Evolutionary conservation across 805 yeast species (phyloP).

Genomic region (Lipomyces chichibuensis): DNA sequence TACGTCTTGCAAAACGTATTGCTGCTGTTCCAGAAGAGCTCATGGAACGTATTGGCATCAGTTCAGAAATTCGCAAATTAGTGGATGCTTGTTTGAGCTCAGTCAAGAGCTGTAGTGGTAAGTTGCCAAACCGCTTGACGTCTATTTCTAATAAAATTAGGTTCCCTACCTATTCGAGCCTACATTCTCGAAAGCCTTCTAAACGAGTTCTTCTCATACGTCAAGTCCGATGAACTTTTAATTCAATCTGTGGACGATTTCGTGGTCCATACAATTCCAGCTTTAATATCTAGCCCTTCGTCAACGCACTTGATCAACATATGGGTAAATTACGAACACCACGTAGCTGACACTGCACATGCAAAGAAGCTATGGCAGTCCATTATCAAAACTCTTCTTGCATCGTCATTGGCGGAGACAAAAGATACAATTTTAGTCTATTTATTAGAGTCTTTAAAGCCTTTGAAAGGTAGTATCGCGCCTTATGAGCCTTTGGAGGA

Average conservation of each 20-base stretch:
- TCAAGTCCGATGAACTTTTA: background rate
- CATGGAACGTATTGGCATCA: conserved; percentile 6
- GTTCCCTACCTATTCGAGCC: conserved; percentile 3
- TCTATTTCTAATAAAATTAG: background rate
- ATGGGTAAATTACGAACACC: conserved; percentile 18
- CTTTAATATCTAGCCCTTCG: conserved; percentile 14
- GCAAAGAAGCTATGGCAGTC: conserved; percentile 1
- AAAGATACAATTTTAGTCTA: conserved; percentile 14
- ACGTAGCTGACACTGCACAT: conserved; percentile 1
- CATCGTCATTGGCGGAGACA: conserved; percentile 12
- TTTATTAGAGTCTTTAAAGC: conserved; percentile 10
- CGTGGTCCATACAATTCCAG: conserved; percentile 12
- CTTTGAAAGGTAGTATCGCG: background rate
- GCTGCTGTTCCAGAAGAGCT: conserved; percentile 17
- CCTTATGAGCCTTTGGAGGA: conserved; percentile 16
- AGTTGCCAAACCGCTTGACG: background rate
- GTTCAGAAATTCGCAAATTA: conserved; percentile 7
- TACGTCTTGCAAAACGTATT: conserved; percentile 10
- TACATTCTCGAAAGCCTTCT: conserved; percentile 10
- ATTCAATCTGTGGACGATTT: conserved; percentile 16
- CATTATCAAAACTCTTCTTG: conserved; percentile 5
- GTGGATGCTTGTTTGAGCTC: background rate
- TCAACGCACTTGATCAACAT: conserved; percentile 16
- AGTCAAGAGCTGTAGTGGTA: conserved; percentile 9
- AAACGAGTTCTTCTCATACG: conserved; percentile 12